Conservation (phyloP, 768 basidiomycete species). For the Tricholoma matsutake region DNA sequence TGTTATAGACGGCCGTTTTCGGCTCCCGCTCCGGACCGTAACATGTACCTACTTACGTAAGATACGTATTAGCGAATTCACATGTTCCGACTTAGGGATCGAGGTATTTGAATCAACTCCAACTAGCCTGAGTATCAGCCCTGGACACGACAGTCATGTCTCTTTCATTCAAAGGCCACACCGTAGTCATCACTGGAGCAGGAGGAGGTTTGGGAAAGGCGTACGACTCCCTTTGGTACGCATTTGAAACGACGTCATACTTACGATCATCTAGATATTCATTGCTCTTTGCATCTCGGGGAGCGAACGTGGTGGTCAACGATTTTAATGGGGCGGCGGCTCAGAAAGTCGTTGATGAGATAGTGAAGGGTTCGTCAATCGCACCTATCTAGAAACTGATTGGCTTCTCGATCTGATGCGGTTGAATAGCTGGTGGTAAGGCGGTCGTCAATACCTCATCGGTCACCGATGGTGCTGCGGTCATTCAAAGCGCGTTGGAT, state of each 20-base stretch:
- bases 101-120: not conserved
- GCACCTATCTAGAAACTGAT: not conserved
- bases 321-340: constrained; percentile 88
- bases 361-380: constrained; percentile 59
- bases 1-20: too few relatives aligned
- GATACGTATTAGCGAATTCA: constrained; percentile 18
- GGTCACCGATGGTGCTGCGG: constrained; percentile 80
- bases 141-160: constrained; percentile 35
- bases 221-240: constrained; percentile 42
- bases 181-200: constrained; percentile 93
- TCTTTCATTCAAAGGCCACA: constrained; percentile 81
- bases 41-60: not conserved
- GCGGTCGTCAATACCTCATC: constrained; percentile 86
- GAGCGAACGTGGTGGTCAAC: constrained; percentile 93
- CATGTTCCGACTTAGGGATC: not conserved
- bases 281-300: constrained; percentile 85
- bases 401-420: constrained; percentile 1
- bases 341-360: constrained; percentile 89
- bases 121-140: not conserved
- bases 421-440: constrained; percentile 72
- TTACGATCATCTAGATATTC: constrained; percentile 62
- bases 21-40: not conserved
- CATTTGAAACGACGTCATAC: constrained; percentile 8
- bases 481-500: constrained; percentile 83
- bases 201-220: constrained; percentile 92